These are phyloP conservation scores for Epichloe glyceriae DNA, from an alignment of 2,329 filamentous ascomycete genomes.

Conservation along the genomic window DNA sequence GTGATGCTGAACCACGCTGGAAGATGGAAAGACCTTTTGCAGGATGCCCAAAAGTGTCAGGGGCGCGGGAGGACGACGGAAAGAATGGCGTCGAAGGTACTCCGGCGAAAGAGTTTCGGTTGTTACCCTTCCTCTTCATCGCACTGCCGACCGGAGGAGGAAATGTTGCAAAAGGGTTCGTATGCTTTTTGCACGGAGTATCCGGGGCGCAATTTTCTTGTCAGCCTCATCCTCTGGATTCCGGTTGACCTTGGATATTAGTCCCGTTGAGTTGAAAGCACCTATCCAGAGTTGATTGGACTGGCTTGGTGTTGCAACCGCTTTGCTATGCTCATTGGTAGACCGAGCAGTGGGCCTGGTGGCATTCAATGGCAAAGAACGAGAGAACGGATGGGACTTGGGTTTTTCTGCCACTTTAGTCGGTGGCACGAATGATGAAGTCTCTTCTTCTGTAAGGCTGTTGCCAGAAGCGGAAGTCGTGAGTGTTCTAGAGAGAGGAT, in stretches of 20 bases:
- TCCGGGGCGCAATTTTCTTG: constrained; percentile 68
- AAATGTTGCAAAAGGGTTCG: constrained; percentile 54
- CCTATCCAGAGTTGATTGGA: constrained; percentile 55
- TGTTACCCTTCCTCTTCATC: constrained; percentile 49
- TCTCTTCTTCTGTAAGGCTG: constrained; percentile 64
- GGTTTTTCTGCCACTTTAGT: constrained; percentile 15
- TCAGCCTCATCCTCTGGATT: constrained; percentile 55
- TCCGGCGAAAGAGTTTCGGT: constrained; percentile 56
- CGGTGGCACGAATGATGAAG: constrained; percentile 21
- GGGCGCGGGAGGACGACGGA: constrained; percentile 34
- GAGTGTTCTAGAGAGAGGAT: constrained; percentile 76
- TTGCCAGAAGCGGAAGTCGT: constrained; percentile 79
- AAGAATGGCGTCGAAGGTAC: constrained; percentile 74
- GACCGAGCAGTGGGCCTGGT: constrained; percentile 21
- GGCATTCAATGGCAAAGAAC: constrained; percentile 25
- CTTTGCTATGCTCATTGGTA: constrained; percentile 17
- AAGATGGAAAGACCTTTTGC: constrained; percentile 56
- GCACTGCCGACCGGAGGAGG: constrained; percentile 45
- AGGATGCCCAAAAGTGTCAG: constrained; percentile 39
- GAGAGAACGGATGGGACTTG: constrained; percentile 24
- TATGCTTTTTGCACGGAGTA: constrained; percentile 86
- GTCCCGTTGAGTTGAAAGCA: constrained; percentile 85
- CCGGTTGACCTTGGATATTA: constrained; percentile 89
- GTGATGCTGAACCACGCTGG: constrained; percentile 35
- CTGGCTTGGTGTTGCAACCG: constrained; percentile 33